Evolutionary conservation across 768 basidiomycete species (phyloP).

Genomic region (Hericium alpestre): DNA sequence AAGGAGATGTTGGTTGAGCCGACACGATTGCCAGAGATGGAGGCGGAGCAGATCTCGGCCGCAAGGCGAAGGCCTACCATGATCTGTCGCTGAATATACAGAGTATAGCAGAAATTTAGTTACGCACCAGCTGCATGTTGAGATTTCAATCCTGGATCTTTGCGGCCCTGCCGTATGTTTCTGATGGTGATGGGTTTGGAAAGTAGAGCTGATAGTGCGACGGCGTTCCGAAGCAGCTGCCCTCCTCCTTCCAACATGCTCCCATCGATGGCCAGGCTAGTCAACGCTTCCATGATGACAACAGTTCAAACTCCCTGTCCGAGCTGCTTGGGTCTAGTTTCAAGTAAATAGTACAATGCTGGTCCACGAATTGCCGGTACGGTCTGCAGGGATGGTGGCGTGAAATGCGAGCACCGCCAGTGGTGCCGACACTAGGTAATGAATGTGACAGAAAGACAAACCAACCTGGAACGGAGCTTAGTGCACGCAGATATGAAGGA

Average conservation of each 20-base stretch:
- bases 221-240: conserved; percentile 61
- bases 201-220: conserved; percentile 56
- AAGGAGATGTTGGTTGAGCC: conserved; percentile 49
- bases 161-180: conserved; percentile 50
- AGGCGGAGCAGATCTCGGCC: conserved; percentile 46
- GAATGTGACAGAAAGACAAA: too few species aligned
- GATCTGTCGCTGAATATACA: neutral
- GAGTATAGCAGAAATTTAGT: neutral
- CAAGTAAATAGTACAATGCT: too few species aligned
- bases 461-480: too few species aligned
- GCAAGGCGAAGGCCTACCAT: conserved; percentile 53
- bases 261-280: conserved; percentile 28
- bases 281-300: neutral
- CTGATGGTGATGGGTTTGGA: conserved; percentile 47
- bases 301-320: neutral
- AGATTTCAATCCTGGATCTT: conserved; percentile 54
- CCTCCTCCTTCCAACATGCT: conserved; percentile 49
- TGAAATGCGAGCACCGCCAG: too few species aligned
- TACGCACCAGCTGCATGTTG: conserved; percentile 60
- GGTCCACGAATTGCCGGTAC: too few species aligned
- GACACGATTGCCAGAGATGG: conserved; percentile 41
- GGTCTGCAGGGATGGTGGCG: too few species aligned
- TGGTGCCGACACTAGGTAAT: too few species aligned
- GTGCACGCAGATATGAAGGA: too few species aligned
- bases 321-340: too few species aligned